Conservation (phyloP, 768 basidiomycete genomes). For the Calocera viscosa region DNA sequence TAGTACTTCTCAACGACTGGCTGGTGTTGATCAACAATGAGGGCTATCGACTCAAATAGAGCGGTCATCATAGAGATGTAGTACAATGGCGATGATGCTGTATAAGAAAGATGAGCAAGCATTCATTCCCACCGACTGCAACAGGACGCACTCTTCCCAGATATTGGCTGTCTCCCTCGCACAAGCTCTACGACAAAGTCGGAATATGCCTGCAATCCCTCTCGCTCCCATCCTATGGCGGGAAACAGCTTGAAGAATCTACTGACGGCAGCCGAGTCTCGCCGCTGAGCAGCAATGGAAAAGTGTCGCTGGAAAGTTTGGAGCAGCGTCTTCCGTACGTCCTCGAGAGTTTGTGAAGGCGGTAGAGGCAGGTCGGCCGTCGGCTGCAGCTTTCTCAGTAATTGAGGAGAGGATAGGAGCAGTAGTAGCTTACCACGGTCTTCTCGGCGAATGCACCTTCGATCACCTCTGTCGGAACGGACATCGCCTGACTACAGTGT, state of each 20-base stretch:
- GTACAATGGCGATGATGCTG: conserved; percentile 86
- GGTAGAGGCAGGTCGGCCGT: conserved; percentile 78
- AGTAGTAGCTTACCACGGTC: conserved; percentile 55
- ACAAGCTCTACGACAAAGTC: conserved; percentile 87
- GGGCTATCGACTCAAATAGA: conserved; percentile 86
- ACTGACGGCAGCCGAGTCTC: conserved; percentile 76
- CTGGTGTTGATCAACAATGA: conserved; percentile 95
- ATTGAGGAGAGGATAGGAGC: background rate
- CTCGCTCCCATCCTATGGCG: conserved; percentile 81
- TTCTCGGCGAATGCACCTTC: conserved; percentile 74
- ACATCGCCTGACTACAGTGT: conserved; percentile 83
- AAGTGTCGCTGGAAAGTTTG: conserved; percentile 70
- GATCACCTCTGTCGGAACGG: conserved; percentile 62
- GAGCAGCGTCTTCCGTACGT: conserved; percentile 61
- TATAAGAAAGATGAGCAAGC: conserved; percentile 8
- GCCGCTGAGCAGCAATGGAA: conserved; percentile 60
- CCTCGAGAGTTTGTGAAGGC: conserved; percentile 68
- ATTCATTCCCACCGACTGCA: conserved; percentile 10
- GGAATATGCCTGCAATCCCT: conserved; percentile 86
- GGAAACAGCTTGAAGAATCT: conserved; percentile 97
- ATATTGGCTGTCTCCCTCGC: conserved; percentile 57
- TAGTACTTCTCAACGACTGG: conserved; percentile 98
- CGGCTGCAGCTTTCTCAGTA: conserved; percentile 42
- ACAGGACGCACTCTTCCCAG: conserved; percentile 60
- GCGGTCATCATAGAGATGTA: conserved; percentile 82